Evolutionary conservation across 164 flowering plant genomes (phyloP).

Genomic region (Chimonanthus salicifolius): DNA sequence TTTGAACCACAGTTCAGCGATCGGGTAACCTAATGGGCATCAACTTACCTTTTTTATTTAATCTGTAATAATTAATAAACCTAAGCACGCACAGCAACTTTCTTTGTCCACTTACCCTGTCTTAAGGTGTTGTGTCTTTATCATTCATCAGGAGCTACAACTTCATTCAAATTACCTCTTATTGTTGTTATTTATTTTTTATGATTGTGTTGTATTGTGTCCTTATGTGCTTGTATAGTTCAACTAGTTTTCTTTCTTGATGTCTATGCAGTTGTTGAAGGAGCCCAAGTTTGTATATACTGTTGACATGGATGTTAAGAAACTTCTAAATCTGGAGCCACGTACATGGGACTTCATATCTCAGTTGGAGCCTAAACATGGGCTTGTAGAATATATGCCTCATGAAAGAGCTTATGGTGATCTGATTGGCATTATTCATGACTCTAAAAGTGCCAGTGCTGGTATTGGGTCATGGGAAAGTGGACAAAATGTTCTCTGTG

Average conservation of each 20-base stretch:
- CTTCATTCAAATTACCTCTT: not conserved
- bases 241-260: constrained; percentile 6
- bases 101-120: not conserved
- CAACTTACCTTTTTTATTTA: too few relatives aligned
- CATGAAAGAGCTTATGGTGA: constrained; percentile 43
- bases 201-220: not conserved
- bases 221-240: not conserved
- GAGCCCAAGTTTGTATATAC: constrained; percentile 92
- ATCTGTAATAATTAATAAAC: too few relatives aligned
- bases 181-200: not conserved
- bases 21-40: too few relatives aligned
- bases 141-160: not conserved
- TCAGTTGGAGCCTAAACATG: constrained; percentile 69
- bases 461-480: constrained; percentile 13
- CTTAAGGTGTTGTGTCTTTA: not conserved
- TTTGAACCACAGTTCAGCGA: too few relatives aligned
- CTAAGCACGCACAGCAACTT: not conserved
- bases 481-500: constrained; percentile 9
- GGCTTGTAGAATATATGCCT: constrained; percentile 57
- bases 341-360: constrained; percentile 75
- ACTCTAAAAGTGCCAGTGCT: constrained; percentile 24
- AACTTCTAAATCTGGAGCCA: constrained; percentile 69
- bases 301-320: constrained; percentile 79
- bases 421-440: constrained; percentile 45
- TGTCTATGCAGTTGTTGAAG: constrained; percentile 49